Base-by-base conservation (phyloP, 108 stramenopile genomes). In the Skeletonema grethae region DNA sequence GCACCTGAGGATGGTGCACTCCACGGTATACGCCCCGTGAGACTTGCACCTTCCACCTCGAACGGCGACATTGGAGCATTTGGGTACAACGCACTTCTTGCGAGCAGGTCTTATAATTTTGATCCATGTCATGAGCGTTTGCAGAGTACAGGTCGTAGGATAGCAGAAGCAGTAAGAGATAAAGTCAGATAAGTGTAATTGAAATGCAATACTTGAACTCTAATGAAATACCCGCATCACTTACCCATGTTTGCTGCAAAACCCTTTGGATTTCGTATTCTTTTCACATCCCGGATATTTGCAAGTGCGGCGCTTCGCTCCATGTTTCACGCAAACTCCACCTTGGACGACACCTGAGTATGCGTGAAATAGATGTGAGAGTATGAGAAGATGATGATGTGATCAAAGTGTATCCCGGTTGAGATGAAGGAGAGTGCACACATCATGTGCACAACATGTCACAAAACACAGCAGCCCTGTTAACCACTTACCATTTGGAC, bases 1-100 rank as follows among this genome's bases (percentile, higher is more conserved):
- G 30, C 68, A 69, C 24, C 20, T 41, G 5, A 11, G 4, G 1
- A 25, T 9, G 20, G 18, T 9, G 39, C 68, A 69, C 38, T 69
- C 61, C 12, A 38, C 61, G 68, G 70, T 22, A 32, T 39, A 29
- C 20, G 70, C 70, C 9, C 70, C 70, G 35, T 70, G 70, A 16
- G 70, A 25, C 63, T 70, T 70, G 30, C 70, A 70, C 22, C 32
- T 63, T 16, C 72, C 72, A 25, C 53, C 72, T 45, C 57, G 72
- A 25, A 73, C 72, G n/a, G 72, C 66, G 9, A 69, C 67, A 18
- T 69, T 67, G 50, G 31, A 20, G 41, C 72, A 73, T 3, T 41
- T 48, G 10, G 65, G 65, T 5, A 7, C n/a, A 8, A 57, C 36
- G 15, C 72, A 73, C 35, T 31, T 67, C 48, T 69, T 73, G 25